Conservation (phyloP, 2,329 filamentous ascomycete species). For the Phyllosticta paracitricarpa region DNA sequence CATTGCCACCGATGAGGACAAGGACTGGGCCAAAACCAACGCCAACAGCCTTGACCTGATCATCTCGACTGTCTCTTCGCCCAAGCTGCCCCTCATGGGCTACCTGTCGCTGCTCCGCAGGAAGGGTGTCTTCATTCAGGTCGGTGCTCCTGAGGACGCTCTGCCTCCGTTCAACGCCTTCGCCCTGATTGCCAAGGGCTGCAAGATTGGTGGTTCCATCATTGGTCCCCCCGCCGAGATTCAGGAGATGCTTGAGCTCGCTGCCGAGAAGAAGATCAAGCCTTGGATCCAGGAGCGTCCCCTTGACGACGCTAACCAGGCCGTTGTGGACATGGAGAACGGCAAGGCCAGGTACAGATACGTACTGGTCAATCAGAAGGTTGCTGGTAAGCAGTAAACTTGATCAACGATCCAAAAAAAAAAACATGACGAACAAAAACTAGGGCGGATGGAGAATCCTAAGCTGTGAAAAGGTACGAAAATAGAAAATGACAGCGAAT, state of each 20-base stretch:
- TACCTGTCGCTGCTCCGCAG: slow-evolving; percentile 52
- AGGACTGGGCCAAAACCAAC: slow-evolving; percentile 46
- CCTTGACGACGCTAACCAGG: slow-evolving; percentile 47
- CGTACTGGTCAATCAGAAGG: slow-evolving; percentile 27
- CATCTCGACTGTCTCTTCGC: slow-evolving; percentile 46
- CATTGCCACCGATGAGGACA: slow-evolving; percentile 48
- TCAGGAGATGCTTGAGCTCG: slow-evolving; percentile 51
- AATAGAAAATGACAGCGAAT: background rate
- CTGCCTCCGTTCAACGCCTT: slow-evolving; percentile 47
- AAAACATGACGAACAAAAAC: background rate
- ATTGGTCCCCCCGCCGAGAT: slow-evolving; percentile 50
- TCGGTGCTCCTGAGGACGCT: slow-evolving; percentile 54
- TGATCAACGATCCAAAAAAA: background rate
- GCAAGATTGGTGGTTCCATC: slow-evolving; percentile 33
- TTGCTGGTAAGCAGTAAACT: background rate
- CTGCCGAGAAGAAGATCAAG: slow-evolving; percentile 47
- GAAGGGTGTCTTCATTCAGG: slow-evolving; percentile 53
- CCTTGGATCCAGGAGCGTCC: slow-evolving; percentile 53
- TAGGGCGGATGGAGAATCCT: background rate
- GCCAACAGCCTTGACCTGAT: slow-evolving; percentile 44
- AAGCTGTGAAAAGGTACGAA: background rate
- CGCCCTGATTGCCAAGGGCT: slow-evolving; percentile 47
- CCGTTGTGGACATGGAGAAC: slow-evolving; percentile 47
- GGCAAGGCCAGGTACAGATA: slow-evolving; percentile 42
- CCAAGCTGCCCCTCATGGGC: slow-evolving; percentile 51